These are phyloP conservation scores for Aureobasidium sp. DNA, from an alignment of 2,329 filamentous ascomycete species.

Conservation along the genomic window DNA sequence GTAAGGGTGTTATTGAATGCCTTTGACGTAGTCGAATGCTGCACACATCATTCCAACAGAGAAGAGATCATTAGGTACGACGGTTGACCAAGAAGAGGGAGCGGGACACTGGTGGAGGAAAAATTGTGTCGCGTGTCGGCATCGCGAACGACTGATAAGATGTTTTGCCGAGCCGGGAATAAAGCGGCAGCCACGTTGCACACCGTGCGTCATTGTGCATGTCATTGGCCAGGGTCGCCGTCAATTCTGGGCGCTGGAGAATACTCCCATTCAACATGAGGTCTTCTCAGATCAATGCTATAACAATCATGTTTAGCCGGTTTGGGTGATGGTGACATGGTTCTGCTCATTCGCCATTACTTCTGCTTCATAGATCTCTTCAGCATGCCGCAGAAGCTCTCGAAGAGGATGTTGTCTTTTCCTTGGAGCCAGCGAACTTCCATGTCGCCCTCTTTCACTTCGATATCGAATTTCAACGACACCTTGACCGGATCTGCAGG, in stretches of 20 bases:
- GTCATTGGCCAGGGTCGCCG: neutral
- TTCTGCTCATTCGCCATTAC: neutral
- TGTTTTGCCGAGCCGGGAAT: constrained; percentile 9
- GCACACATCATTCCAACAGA: constrained; percentile 2
- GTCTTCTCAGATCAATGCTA: neutral
- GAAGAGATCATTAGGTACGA: constrained; percentile 1
- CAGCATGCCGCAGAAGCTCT: constrained; percentile 79
- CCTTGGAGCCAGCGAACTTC: constrained; percentile 67
- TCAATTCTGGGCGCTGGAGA: neutral
- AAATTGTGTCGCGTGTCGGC: constrained; percentile 13
- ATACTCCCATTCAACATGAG: neutral
- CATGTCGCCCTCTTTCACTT: constrained; percentile 29
- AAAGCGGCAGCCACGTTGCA: neutral
- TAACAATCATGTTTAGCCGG: neutral
- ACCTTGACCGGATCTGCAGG: neutral
- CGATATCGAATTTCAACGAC: constrained; percentile 35
- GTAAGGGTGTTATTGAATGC: constrained; percentile 1
- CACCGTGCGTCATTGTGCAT: neutral
- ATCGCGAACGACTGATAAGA: neutral
- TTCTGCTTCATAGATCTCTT: constrained; percentile 36
- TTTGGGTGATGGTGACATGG: no score
- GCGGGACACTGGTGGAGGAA: neutral
- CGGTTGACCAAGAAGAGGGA: neutral
- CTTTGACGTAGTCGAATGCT: constrained; percentile 7
- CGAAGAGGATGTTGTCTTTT: constrained; percentile 62